Percentiles rank a stretch among this genome's conserved stretches.
Conservation (phyloP, 306 rosid species). For the Medicago truncatula region MtrunA17r5.0-ANR NC_053048.1:27804501-27805000, state of each 20-base stretch:
- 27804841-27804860: neutral
- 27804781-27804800: neutral
- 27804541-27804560: neutral
- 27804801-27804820: neutral
- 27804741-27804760: neutral
- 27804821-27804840: neutral
- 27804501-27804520: neutral
- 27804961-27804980: neutral
- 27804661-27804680: constrained; percentile 1
- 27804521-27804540: neutral
- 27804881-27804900: neutral
- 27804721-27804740: neutral
- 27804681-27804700: neutral
- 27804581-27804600: too few relatives aligned
- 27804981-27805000: neutral
- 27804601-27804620: neutral
- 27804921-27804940: too few relatives aligned
- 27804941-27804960: neutral
- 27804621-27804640: neutral
- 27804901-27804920: neutral
- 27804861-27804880: neutral
- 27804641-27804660: neutral
- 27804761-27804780: neutral
- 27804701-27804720: neutral
- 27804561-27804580: neutral